Percentiles rank a stretch among this genome's conserved stretches.
Conservation (phyloP, 2,329 filamentous ascomycete species). For the Colletotrichum echinochloae region DNA sequence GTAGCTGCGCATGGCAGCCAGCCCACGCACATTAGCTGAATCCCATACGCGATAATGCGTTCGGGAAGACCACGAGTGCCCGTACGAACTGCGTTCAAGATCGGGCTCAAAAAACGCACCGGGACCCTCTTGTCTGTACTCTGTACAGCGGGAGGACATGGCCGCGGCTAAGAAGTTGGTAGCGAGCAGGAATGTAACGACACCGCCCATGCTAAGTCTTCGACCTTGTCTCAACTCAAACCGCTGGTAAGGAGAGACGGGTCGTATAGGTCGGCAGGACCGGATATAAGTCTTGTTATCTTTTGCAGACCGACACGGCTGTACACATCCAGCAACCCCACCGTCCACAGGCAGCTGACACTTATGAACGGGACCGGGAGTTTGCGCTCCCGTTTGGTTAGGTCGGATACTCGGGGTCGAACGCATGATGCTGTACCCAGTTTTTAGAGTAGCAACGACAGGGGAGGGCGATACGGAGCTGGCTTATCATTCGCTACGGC, state of each 20-base stretch:
- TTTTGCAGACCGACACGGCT: neutral
- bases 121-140: too few relatives aligned
- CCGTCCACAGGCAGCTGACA: neutral
- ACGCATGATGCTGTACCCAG: neutral
- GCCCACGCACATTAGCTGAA: neutral
- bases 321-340: neutral
- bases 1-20: neutral
- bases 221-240: neutral
- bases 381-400: neutral
- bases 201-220: neutral
- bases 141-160: neutral
- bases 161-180: neutral
- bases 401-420: neutral
- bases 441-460: neutral
- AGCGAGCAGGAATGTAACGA: neutral
- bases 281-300: neutral
- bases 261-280: too few relatives aligned
- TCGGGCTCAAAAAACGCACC: too few relatives aligned
- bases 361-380: too few relatives aligned
- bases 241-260: neutral
- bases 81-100: neutral
- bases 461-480: neutral
- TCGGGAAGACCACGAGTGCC: neutral
- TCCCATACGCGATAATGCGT: neutral
- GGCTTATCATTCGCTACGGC: neutral